These are phyloP conservation scores for Candida hispaniensis DNA, from an alignment of 805 yeast species.

Conservation along the genomic window DNA sequence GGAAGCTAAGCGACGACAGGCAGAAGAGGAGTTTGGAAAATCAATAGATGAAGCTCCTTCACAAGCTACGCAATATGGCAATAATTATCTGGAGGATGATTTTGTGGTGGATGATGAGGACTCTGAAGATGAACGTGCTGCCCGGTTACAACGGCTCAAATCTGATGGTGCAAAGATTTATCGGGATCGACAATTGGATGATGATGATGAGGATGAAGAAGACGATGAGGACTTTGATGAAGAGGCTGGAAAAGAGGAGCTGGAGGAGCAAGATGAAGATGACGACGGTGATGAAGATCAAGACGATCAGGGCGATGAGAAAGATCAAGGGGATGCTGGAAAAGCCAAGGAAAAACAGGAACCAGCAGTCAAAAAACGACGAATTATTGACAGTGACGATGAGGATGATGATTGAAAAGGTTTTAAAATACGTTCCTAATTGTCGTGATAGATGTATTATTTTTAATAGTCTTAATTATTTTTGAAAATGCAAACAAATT, in stretches of 20 bases:
- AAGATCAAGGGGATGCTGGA: not conserved
- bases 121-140: slow-evolving; percentile 28
- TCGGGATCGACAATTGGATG: slow-evolving; percentile 17
- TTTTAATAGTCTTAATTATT: too few relatives aligned
- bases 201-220: slow-evolving; percentile 18
- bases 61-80: slow-evolving; percentile 19
- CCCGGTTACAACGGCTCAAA: slow-evolving; percentile 26
- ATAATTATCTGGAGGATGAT: slow-evolving; percentile 31
- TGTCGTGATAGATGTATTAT: too few relatives aligned
- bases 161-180: slow-evolving; percentile 24
- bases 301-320: slow-evolving; percentile 16
- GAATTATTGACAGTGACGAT: slow-evolving; percentile 25
- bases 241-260: too few relatives aligned
- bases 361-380: slow-evolving; percentile 22
- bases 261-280: too few relatives aligned
- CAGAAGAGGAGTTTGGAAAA: slow-evolving; percentile 20
- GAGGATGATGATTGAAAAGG: slow-evolving; percentile 21
- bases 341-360: too few relatives aligned
- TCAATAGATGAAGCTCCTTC: slow-evolving; percentile 7
- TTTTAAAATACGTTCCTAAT: too few relatives aligned
- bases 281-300: slow-evolving; percentile 17
- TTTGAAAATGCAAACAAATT: too few relatives aligned
- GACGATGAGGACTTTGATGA: slow-evolving; percentile 17
- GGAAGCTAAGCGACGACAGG: slow-evolving; percentile 29
- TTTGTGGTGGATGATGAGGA: slow-evolving; percentile 31